Conservation (phyloP, 2,329 filamentous ascomycete species). For the Fusarium zealandicum region DNA sequence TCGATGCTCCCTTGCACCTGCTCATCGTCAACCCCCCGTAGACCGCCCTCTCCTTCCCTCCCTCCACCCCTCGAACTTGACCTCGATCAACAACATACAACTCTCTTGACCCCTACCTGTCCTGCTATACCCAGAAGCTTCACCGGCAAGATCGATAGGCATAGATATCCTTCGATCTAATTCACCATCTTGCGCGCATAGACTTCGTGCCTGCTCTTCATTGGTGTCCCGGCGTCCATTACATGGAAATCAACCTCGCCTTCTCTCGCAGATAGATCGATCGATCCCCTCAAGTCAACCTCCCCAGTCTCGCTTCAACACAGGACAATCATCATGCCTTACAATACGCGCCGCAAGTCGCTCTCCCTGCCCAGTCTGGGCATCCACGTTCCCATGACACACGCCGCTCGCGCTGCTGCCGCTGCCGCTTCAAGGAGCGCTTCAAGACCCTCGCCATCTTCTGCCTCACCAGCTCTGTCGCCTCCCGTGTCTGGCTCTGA, state of each 20-base stretch:
- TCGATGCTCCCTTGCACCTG: conserved; percentile 35
- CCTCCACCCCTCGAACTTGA: conserved; percentile 35
- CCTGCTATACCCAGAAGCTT: conserved; percentile 18
- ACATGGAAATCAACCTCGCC: conserved; percentile 27
- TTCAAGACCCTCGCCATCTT: conserved; percentile 43
- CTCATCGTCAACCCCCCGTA: conserved; percentile 37
- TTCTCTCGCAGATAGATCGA: conserved; percentile 26
- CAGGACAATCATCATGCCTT: conserved; percentile 69
- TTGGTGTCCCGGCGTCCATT: conserved; percentile 26
- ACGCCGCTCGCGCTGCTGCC: conserved; percentile 64
- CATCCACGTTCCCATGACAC: conserved; percentile 80
- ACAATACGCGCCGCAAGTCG: conserved; percentile 97
- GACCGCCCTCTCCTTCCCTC: conserved; percentile 36
- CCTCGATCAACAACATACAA: conserved; percentile 37
- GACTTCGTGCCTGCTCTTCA: conserved; percentile 22
- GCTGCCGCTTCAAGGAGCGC: conserved; percentile 54
- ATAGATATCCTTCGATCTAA: conserved; percentile 19
- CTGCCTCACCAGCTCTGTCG: conserved; percentile 42
- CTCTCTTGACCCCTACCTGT: no score
- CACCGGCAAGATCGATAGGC: conserved; percentile 27
- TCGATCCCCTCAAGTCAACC: conserved; percentile 6
- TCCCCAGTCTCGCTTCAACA: conserved; percentile 14
- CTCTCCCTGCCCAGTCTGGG: conserved; percentile 91
- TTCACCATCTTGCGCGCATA: conserved; percentile 26
- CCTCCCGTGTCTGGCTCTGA: conserved; percentile 43